A percentile compares a stretch with the other conserved stretches of the same genome.
Evolutionary conservation across 768 basidiomycete genomes (phyloP).

Genomic region (Mycena kentingensis): DNA sequence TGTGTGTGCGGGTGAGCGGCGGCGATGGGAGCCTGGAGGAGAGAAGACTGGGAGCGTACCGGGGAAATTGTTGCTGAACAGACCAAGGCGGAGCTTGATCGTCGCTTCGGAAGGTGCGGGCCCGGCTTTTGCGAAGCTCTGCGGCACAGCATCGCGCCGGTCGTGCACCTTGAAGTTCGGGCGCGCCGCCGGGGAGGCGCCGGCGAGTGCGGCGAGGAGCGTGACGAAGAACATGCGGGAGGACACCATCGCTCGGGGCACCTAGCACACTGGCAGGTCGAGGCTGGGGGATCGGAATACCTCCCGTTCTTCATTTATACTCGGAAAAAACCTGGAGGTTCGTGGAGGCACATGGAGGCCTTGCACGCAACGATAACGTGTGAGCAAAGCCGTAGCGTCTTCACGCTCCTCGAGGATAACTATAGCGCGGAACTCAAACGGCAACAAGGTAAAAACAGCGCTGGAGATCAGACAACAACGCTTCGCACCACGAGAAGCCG

Average conservation of each 20-base stretch:
- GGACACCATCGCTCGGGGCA: slow-evolving; percentile 13
- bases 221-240: slow-evolving; percentile 18
- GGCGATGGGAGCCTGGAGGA: neutral
- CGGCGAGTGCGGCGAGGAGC: slow-evolving; percentile 11
- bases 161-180: slow-evolving; percentile 33
- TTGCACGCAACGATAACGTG: neutral
- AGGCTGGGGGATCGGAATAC: neutral
- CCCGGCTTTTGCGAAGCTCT: slow-evolving; percentile 19
- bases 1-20: too few species aligned
- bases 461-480: too few species aligned
- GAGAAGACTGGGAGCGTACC: slow-evolving; percentile 1
- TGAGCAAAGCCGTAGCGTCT: neutral
- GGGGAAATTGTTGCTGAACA: slow-evolving; percentile 36
- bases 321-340: neutral
- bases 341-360: neutral
- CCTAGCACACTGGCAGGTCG: slow-evolving; percentile 6
- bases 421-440: neutral
- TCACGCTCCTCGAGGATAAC: neutral
- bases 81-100: slow-evolving; percentile 32
- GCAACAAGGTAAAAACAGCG: neutral
- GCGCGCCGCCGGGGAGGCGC: slow-evolving; percentile 13
- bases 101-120: slow-evolving; percentile 19
- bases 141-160: slow-evolving; percentile 17
- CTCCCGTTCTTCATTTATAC: neutral
- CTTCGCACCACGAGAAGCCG: too few species aligned